Conservation (phyloP, 345 rosid species). For the Rhodomyrtus tomentosa region DNA sequence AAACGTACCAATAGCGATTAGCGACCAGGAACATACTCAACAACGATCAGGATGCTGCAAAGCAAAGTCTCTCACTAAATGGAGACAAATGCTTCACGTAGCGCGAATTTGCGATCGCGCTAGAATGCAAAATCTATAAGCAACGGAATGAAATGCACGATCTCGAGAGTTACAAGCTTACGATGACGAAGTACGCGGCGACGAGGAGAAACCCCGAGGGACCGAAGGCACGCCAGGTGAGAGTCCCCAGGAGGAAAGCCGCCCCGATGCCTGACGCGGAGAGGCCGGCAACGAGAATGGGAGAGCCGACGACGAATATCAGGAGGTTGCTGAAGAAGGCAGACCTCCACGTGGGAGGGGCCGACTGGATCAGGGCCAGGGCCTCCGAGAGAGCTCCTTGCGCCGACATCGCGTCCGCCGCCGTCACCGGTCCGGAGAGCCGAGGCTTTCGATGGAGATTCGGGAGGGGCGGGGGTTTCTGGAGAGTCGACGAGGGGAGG, state of each 20-base stretch:
- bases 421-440: background rate
- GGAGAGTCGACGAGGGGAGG: background rate
- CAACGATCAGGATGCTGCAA: background rate
- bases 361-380: conserved; percentile 35
- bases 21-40: background rate
- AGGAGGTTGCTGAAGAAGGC: conserved; percentile 64
- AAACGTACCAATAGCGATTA: background rate
- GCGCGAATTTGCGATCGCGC: background rate
- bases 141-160: background rate
- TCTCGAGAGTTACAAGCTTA: conserved; percentile 8
- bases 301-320: conserved; percentile 67
- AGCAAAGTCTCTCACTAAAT: background rate
- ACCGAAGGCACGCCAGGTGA: conserved; percentile 95
- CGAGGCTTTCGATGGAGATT: background rate
- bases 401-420: background rate
- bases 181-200: conserved; percentile 12
- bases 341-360: conserved; percentile 76
- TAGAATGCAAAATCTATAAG: background rate
- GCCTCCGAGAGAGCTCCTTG: conserved; percentile 34
- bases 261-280: conserved; percentile 69
- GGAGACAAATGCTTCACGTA: background rate
- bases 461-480: background rate
- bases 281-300: conserved; percentile 69
- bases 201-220: conserved; percentile 55
- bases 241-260: conserved; percentile 80